phyloP scores from a whole-genome alignment of 495 filamentous ascomycete genomes.

The Penicillium parvum region DNA sequence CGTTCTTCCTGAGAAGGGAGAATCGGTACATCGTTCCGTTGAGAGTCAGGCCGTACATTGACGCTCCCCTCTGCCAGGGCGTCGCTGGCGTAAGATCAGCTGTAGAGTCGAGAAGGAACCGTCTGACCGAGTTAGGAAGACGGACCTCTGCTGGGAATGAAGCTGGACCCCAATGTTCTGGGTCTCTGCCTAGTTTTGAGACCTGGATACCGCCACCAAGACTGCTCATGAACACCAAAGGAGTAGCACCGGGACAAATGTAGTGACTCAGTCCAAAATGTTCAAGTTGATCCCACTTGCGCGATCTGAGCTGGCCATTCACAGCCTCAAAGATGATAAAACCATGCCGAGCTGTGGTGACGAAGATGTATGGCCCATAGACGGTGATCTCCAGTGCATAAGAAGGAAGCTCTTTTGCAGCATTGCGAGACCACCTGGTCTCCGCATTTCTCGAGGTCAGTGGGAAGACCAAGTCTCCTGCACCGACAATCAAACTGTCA shows the following conservation, averaged over 20 bases:
- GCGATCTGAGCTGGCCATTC: constrained; percentile 27
- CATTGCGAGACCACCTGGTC: constrained; percentile 28
- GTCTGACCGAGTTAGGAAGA: background rate
- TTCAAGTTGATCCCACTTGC: constrained; percentile 28
- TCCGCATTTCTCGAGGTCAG: constrained; percentile 30
- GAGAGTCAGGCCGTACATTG: constrained; percentile 55
- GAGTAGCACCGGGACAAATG: constrained; percentile 22
- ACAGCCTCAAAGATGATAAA: constrained; percentile 35
- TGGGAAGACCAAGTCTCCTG: constrained; percentile 35
- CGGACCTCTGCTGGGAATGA: constrained; percentile 1
- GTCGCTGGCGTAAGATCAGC: background rate
- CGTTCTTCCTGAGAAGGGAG: constrained; percentile 46
- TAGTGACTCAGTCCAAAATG: constrained; percentile 40
- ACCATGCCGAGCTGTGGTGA: constrained; percentile 42
- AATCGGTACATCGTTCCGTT: constrained; percentile 64
- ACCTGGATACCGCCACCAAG: constrained; percentile 35
- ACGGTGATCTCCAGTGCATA: constrained; percentile 41
- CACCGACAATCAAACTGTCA: constrained; percentile 36
- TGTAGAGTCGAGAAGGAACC: constrained; percentile 2
- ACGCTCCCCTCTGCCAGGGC: constrained; percentile 2
- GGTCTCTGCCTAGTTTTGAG: constrained; percentile 10
- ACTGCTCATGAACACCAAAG: constrained; percentile 12
- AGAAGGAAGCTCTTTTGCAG: constrained; percentile 34
- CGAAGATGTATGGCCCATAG: constrained; percentile 34
- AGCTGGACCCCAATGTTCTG: background rate